Percentiles rank a stretch among this genome's conserved stretches.
phyloP scores from a whole-genome alignment of 805 yeast species.

The Candida parachauliodes region DNA sequence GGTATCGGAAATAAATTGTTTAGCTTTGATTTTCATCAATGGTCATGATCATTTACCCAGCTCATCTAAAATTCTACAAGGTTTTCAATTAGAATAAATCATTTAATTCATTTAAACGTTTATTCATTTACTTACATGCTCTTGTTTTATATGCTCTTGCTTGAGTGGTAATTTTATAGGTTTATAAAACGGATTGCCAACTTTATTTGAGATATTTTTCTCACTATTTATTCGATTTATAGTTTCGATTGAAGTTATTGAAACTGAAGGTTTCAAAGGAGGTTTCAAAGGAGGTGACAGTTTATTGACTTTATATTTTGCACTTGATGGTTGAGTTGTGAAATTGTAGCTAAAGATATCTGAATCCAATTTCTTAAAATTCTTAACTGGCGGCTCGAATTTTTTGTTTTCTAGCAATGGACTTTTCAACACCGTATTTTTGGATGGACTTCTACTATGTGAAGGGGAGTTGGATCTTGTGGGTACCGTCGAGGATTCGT shows the following conservation, averaged over 20 bases:
- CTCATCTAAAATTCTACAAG: no score
- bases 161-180: constrained; percentile 1
- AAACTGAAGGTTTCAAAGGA: constrained; percentile 9
- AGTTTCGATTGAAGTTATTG: constrained; percentile 8
- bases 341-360: constrained; percentile 8
- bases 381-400: neutral
- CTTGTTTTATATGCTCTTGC: neutral
- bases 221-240: constrained; percentile 4
- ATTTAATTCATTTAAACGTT: no score
- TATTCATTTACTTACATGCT: no score
- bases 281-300: constrained; percentile 7
- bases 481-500: no score
- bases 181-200: constrained; percentile 14
- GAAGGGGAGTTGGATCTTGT: neutral
- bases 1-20: no score
- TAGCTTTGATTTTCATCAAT: no score
- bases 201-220: neutral
- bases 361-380: neutral
- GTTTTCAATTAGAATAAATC: no score
- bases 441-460: neutral
- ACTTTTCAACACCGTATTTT: neutral
- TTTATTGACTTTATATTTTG: constrained; percentile 7
- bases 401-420: constrained; percentile 3
- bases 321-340: neutral
- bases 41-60: no score